Conservation (phyloP, 106 monocot genomes). For the Dactylorhiza incarnata region DNA sequence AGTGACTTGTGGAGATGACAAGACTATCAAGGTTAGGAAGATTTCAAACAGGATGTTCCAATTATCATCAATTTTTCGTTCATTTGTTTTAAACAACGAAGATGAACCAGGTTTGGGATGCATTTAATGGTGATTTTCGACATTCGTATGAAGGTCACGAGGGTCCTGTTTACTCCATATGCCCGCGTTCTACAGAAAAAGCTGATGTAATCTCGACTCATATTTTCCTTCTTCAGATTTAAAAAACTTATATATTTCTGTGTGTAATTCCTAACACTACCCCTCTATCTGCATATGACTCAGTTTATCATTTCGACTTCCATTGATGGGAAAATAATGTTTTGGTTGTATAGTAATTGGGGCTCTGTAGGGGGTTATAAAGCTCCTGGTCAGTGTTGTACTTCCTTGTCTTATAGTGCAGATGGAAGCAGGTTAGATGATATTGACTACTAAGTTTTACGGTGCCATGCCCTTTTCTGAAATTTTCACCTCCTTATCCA, state of each 20-base stretch:
- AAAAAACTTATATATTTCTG: background rate
- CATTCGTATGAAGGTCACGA: constrained; percentile 31
- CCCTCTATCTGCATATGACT: background rate
- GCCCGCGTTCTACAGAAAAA: constrained; percentile 24
- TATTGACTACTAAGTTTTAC: background rate
- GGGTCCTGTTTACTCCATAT: constrained; percentile 3
- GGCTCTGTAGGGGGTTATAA: constrained; percentile 75
- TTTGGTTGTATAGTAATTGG: constrained; percentile 34
- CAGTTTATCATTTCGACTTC: constrained; percentile 75
- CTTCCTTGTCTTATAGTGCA: constrained; percentile 83
- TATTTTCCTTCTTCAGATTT: too few species aligned
- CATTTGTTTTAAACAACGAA: background rate
- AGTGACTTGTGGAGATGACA: too few species aligned
- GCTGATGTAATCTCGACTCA: constrained; percentile 19
- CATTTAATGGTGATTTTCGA: constrained; percentile 1
- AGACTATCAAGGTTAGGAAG: constrained; percentile 10
- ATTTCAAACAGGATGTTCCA: constrained; percentile 7
- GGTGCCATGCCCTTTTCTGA: background rate
- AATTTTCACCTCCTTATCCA: background rate
- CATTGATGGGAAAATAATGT: too few species aligned
- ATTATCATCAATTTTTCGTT: constrained; percentile 42
- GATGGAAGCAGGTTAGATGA: constrained; percentile 54
- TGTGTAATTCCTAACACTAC: background rate
- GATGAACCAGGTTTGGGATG: constrained; percentile 36
- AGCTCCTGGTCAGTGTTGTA: constrained; percentile 74